Evolutionary conservation across 2,329 filamentous ascomycete species (phyloP).

Genomic region (Arthrobotrys iridis): DNA sequence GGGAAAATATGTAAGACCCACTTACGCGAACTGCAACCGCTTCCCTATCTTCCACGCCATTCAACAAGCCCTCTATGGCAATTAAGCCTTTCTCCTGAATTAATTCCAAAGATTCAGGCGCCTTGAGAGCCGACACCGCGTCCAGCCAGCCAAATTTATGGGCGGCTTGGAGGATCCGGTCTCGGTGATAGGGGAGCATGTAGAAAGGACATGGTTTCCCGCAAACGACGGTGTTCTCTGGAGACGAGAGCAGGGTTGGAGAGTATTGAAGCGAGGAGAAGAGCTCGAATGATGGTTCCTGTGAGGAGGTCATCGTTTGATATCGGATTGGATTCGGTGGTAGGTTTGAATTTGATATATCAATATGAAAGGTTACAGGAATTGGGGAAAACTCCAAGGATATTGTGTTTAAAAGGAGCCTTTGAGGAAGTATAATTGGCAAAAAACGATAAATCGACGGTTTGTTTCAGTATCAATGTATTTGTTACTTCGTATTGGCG

Average conservation of each 20-base stretch:
- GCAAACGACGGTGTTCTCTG: conserved; percentile 35
- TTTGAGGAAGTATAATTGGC: too few relatives aligned
- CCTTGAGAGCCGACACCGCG: conserved; percentile 65
- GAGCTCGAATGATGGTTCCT: conserved; percentile 66
- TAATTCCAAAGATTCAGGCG: conserved; percentile 64
- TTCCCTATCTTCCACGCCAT: neutral
- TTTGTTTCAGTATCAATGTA: too few relatives aligned
- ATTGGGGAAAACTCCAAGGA: too few relatives aligned
- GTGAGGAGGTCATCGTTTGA: neutral
- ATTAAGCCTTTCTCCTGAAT: conserved; percentile 5
- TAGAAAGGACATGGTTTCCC: conserved; percentile 73
- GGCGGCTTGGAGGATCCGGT: conserved; percentile 76
- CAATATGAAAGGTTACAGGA: too few relatives aligned
- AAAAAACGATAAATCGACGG: too few relatives aligned
- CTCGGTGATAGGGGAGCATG: conserved; percentile 80
- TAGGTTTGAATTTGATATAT: too few relatives aligned
- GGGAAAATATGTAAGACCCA: neutral
- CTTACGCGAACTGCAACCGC: conserved; percentile 17
- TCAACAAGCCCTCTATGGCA: conserved; percentile 3
- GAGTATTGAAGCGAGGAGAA: conserved; percentile 80
- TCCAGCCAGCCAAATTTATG: conserved; percentile 68
- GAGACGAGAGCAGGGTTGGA: conserved; percentile 64
- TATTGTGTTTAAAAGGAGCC: too few relatives aligned
- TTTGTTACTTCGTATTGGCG: too few relatives aligned
- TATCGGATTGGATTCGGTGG: neutral